Percentiles rank a stretch among this genome's conserved stretches.
These are phyloP conservation scores for Tuber indicum DNA, from an alignment of 495 filamentous ascomycete species.

Conservation along the genomic window DNA sequence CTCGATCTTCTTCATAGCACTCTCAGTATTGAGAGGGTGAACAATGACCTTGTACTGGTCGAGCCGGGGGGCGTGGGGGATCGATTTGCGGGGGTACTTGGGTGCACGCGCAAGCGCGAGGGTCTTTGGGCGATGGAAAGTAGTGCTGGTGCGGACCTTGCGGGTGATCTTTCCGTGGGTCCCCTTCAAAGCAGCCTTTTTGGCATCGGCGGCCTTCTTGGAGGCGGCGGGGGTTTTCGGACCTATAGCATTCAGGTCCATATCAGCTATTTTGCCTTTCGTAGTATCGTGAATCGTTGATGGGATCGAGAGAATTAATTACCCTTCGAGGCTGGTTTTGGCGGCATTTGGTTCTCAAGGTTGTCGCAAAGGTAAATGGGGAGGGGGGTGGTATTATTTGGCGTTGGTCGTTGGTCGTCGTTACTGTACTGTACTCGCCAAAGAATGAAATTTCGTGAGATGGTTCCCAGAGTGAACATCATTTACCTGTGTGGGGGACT, in stretches of 20 bases:
- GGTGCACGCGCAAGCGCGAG: slow-evolving; percentile 81
- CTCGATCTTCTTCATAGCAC: slow-evolving; percentile 99
- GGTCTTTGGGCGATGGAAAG: slow-evolving; percentile 96
- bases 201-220: slow-evolving; percentile 74
- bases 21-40: slow-evolving; percentile 91
- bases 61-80: slow-evolving; percentile 80
- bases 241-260: slow-evolving; percentile 46
- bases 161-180: slow-evolving; percentile 73
- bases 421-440: slow-evolving; percentile 4
- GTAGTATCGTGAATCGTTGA: not conserved
- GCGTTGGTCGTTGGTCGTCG: slow-evolving; percentile 26
- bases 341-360: slow-evolving; percentile 31
- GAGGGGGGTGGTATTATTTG: slow-evolving; percentile 13
- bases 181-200: slow-evolving; percentile 86
- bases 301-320: slow-evolving; percentile 21
- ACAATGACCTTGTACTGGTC: slow-evolving; percentile 88
- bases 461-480: slow-evolving; percentile 8
- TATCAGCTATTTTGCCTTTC: not conserved
- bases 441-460: slow-evolving; percentile 15
- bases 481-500: slow-evolving; percentile 21
- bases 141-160: slow-evolving; percentile 86
- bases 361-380: slow-evolving; percentile 29
- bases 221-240: slow-evolving; percentile 54
- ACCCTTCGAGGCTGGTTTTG: slow-evolving; percentile 40
- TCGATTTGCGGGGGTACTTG: slow-evolving; percentile 94